Evolutionary conservation across 352 stramenopile species (phyloP).

Genomic region (Phytophthora colocasiae): DNA sequence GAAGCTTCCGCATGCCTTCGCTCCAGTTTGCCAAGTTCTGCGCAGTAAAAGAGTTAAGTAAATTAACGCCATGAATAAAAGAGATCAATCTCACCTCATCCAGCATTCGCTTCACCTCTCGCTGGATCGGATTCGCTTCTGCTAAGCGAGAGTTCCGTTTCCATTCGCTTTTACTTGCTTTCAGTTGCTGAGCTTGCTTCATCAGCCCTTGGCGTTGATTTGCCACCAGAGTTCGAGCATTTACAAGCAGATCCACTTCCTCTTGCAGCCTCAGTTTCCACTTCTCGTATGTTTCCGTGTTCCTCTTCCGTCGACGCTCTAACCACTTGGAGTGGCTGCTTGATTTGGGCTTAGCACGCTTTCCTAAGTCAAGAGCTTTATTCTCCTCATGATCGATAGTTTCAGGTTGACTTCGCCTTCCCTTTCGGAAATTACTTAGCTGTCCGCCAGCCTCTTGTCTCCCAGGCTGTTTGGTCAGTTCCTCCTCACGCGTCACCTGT

Average conservation of each 20-base stretch:
- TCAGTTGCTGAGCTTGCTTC: slow-evolving; percentile 62
- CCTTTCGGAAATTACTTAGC: background rate
- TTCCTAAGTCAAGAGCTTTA: background rate
- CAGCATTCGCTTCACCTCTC: slow-evolving; percentile 72
- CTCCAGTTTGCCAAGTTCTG: slow-evolving; percentile 59
- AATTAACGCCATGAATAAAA: background rate
- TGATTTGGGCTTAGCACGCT: slow-evolving; percentile 9
- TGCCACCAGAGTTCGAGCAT: slow-evolving; percentile 46
- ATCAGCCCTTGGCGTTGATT: slow-evolving; percentile 60
- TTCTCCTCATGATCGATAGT: slow-evolving; percentile 6
- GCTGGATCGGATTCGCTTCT: slow-evolving; percentile 43
- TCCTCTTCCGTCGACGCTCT: slow-evolving; percentile 10
- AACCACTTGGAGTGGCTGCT: slow-evolving; percentile 11
- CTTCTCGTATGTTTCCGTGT: slow-evolving; percentile 34
- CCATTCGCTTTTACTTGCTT: slow-evolving; percentile 62
- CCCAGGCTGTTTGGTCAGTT: slow-evolving; percentile 28
- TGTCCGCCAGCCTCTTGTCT: background rate
- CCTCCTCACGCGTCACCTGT: slow-evolving; percentile 47
- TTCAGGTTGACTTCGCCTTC: slow-evolving; percentile 9
- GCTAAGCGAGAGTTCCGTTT: slow-evolving; percentile 36
- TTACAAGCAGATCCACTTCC: slow-evolving; percentile 55
- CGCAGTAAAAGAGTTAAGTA: background rate
- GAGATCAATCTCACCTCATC: slow-evolving; percentile 45
- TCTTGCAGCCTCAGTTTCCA: slow-evolving; percentile 59
- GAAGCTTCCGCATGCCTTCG: slow-evolving; percentile 52